These are phyloP conservation scores for Gossypium bickii DNA, from an alignment of 345 rosid species.

Conservation along the genomic window DNA sequence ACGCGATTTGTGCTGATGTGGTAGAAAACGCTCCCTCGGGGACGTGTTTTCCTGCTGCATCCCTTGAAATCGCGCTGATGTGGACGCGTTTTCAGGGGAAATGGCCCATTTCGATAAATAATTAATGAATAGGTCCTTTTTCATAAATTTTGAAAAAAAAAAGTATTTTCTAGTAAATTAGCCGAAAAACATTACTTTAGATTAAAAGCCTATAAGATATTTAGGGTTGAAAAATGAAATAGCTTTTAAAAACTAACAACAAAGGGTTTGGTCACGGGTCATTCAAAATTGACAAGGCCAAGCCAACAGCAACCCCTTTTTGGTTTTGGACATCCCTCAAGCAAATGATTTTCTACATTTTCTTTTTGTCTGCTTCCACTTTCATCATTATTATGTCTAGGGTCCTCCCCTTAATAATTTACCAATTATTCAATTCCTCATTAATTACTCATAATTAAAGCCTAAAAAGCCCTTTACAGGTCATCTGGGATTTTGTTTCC, in stretches of 20 bases:
- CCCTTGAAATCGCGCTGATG: no score
- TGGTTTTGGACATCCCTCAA: background rate
- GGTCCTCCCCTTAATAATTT: background rate
- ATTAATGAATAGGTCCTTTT: no score
- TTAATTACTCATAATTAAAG: background rate
- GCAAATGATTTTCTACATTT: background rate
- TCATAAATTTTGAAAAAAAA: no score
- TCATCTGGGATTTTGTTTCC: background rate
- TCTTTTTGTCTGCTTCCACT: background rate
- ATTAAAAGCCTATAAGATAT: no score
- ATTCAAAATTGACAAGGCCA: conserved; percentile 22
- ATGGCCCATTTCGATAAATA: no score
- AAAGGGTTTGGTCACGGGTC: background rate
- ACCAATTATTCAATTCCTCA: background rate
- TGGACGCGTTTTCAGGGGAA: no score
- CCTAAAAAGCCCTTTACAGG: background rate
- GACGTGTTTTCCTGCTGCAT: no score
- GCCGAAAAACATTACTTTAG: no score
- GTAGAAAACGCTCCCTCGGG: no score
- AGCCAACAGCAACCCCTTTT: conserved; percentile 25
- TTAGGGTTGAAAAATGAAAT: no score
- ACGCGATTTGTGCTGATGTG: no score
- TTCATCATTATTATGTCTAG: background rate
- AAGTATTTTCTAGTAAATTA: no score
- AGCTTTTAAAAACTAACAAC: background rate